phyloP scores from a whole-genome alignment of 768 basidiomycete species.

The Tremella mesenterica region DNA sequence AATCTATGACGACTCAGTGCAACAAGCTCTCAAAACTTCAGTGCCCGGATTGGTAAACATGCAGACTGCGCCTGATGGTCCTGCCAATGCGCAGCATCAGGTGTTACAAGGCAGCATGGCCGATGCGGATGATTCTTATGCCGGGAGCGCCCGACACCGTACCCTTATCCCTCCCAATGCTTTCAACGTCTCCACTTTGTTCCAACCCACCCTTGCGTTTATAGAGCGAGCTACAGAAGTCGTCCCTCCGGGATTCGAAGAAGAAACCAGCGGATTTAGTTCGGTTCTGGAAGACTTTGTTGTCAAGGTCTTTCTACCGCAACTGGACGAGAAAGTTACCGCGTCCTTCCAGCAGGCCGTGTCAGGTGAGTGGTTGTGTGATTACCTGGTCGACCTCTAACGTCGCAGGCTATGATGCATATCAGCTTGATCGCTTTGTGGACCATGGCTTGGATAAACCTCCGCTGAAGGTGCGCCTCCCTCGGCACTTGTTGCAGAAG shows the following conservation, averaged over 20 bases:
- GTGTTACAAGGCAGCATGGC: constrained; percentile 45
- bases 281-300: constrained; percentile 86
- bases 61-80: constrained; percentile 10
- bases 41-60: constrained; percentile 83
- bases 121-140: constrained; percentile 64
- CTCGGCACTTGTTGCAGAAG: constrained; percentile 3
- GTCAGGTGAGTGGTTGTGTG: constrained; percentile 45
- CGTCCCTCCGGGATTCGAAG: constrained; percentile 47
- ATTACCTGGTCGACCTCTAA: background rate
- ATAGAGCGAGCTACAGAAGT: constrained; percentile 46
- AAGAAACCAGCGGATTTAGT: constrained; percentile 51
- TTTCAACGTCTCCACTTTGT: constrained; percentile 88
- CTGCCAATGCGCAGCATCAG: constrained; percentile 32
- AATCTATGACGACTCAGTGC: constrained; percentile 74
- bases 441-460: constrained; percentile 60
- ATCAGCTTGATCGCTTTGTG: constrained; percentile 69
- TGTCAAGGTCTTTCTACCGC: constrained; percentile 80
- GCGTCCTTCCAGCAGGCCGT: constrained; percentile 77
- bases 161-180: constrained; percentile 80
- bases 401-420: constrained; percentile 76
- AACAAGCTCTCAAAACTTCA: constrained; percentile 70
- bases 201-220: constrained; percentile 84
- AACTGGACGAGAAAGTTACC: constrained; percentile 87
- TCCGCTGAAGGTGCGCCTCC: constrained; percentile 58
- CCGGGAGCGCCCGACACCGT: constrained; percentile 68